Conservation (phyloP, 257 asterid genomes). For the Orobanche coerulescens region DNA sequence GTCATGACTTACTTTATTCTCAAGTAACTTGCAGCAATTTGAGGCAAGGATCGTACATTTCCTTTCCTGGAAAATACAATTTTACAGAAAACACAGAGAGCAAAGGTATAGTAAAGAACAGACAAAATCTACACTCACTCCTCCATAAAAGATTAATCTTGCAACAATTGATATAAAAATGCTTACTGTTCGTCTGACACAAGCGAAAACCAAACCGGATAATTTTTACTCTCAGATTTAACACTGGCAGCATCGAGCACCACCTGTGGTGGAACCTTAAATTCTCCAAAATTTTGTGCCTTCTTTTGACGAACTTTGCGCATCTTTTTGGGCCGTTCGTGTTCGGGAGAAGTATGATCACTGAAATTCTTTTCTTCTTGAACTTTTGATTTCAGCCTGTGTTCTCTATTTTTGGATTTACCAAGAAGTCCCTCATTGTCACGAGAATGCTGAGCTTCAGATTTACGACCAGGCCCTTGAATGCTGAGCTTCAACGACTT, state of each 20-base stretch:
- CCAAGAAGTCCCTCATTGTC: constrained; percentile 46
- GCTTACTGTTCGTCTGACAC: constrained; percentile 77
- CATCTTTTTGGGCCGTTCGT: constrained; percentile 64
- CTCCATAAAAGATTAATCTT: constrained; percentile 14
- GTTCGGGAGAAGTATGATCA: constrained; percentile 46
- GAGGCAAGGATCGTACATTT: background rate
- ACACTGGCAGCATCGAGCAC: constrained; percentile 58
- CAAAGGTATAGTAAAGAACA: background rate
- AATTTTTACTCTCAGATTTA: constrained; percentile 43
- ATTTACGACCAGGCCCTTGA: constrained; percentile 55
- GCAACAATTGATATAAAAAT: constrained; percentile 9
- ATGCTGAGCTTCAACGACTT: constrained; percentile 56
- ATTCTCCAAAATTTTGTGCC: constrained; percentile 45
- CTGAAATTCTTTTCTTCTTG: constrained; percentile 47
- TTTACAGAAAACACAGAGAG: constrained; percentile 7
- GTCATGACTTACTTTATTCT: constrained; percentile 6
- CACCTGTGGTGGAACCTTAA: constrained; percentile 57
- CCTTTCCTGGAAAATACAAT: constrained; percentile 12
- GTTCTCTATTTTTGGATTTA: constrained; percentile 55
- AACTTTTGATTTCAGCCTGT: constrained; percentile 49
- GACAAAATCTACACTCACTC: background rate
- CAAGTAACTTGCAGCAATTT: background rate
- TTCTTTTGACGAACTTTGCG: constrained; percentile 64
- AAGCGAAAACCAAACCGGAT: constrained; percentile 88
- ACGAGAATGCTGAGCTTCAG: constrained; percentile 41